Evolutionary conservation across 805 yeast species (phyloP).

Genomic region (Cyberlindnera galapagoensis): DNA sequence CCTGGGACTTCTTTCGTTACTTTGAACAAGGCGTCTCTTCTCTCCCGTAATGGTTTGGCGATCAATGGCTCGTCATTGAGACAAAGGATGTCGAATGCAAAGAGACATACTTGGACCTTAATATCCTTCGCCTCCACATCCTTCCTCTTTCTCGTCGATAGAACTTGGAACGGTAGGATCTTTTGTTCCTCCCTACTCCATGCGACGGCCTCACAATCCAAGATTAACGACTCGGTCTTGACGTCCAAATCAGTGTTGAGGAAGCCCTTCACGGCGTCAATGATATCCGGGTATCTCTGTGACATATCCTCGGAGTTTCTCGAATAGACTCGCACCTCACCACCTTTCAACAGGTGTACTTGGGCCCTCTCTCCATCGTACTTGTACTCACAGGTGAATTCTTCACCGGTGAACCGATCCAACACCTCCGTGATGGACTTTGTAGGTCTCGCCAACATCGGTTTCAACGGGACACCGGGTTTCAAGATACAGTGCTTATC

Average conservation of each 20-base stretch:
- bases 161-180: constrained; percentile 87
- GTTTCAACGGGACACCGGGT: constrained; percentile 93
- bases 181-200: constrained; percentile 78
- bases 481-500: constrained; percentile 64
- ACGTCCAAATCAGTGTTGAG: constrained; percentile 26
- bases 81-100: constrained; percentile 83
- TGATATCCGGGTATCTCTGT: constrained; percentile 86
- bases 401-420: constrained; percentile 78
- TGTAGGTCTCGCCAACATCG: constrained; percentile 98
- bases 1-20: constrained; percentile 61
- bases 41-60: constrained; percentile 56
- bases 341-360: constrained; percentile 65
- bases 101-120: constrained; percentile 85
- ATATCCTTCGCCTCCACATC: constrained; percentile 85
- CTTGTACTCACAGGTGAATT: constrained; percentile 92
- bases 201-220: constrained; percentile 97
- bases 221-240: constrained; percentile 53
- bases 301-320: constrained; percentile 98
- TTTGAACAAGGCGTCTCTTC: constrained; percentile 55
- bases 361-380: constrained; percentile 99
- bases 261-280: constrained; percentile 59
- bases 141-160: constrained; percentile 90
- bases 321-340: constrained; percentile 72
- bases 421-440: constrained; percentile 88
- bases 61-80: constrained; percentile 69